Base-by-base conservation (phyloP, 2,329 filamentous ascomycete species). In the Aureobasidium sp. region DNA sequence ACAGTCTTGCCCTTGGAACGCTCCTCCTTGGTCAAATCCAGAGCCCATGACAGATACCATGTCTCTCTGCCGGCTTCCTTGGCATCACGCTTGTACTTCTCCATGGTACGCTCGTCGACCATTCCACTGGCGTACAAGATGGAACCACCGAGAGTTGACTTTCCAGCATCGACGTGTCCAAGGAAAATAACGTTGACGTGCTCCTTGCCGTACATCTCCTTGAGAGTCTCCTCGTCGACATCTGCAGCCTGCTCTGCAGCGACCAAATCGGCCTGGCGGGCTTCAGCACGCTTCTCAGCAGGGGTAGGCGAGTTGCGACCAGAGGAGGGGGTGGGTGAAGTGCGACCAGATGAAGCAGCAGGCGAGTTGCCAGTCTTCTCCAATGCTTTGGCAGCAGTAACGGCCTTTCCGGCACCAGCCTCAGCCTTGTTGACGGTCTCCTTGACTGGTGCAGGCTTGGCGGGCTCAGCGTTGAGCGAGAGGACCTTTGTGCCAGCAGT, bases 51-150 rank as follows among this genome's bases (percentile, higher is more conserved):
- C 27, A 99, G 83, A 75, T 97, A 99, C 94, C 94, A 99, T 3
- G 93, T 96, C 79, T 97, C 94, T 79, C 92, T 89, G 59, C 94
- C 94, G 66, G 94, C 83, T 11, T 97, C 94, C 81, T 96, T 97
- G 55, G 94, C 93, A 71, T 99, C 95, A 69, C 85, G 86, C 83
- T 93, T 96, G 81, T 96, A 96, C 78, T 99, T 99, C 59, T 99
- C 94, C 82, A 99, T 85, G 39, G 94, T 99, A 73, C 94, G 86
- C 77, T 99, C 91, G 71, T 99, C 95, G n/a, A 99, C 94, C 94
- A 97, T 99, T 64, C 94, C 94, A 5, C 93, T 97, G 58, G 86
- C 86, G 74, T 94, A 96, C 15, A 99, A 81, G 65, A 99, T 96
- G 58, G 90, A 90, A 55, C 94, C 94, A 72, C 94, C 94, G 6